Conservation (phyloP, 441 rosid genomes). For the Flueggea neowawraea region DNA sequence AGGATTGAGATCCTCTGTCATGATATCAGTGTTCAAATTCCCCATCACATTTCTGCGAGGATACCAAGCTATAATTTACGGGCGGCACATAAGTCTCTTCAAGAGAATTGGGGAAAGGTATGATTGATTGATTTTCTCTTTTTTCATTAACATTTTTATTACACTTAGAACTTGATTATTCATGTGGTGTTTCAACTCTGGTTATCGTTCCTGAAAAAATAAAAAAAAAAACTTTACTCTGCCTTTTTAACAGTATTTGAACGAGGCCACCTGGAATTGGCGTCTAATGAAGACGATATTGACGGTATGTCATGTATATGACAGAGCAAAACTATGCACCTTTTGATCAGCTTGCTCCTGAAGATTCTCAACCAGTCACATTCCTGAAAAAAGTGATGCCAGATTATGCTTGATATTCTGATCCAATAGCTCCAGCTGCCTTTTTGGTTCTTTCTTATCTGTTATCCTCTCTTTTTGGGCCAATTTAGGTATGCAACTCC, state of each 20-base stretch:
- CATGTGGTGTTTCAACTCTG: not conserved
- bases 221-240: not conserved
- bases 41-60: conserved; percentile 79
- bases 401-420: conserved; percentile 43
- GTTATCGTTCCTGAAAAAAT: not conserved
- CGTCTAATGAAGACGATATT: conserved; percentile 85
- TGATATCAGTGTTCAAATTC: conserved; percentile 83
- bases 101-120: conserved; percentile 95
- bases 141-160: not conserved
- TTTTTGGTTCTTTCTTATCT: conserved; percentile 14
- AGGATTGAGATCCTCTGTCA: conserved; percentile 95
- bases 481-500: conserved; percentile 19
- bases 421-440: conserved; percentile 3
- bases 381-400: conserved; percentile 86
- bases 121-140: not conserved
- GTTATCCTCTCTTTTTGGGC: conserved; percentile 6
- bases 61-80: conserved; percentile 85
- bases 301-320: conserved; percentile 80
- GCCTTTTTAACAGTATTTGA: conserved; percentile 54
- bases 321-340: conserved; percentile 59
- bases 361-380: conserved; percentile 67
- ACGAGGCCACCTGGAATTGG: conserved; percentile 91
- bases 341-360: conserved; percentile 64
- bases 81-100: conserved; percentile 75
- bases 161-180: not conserved